Conservation (phyloP, 1,139 yeast genomes). For the Candida sp. region DNA sequence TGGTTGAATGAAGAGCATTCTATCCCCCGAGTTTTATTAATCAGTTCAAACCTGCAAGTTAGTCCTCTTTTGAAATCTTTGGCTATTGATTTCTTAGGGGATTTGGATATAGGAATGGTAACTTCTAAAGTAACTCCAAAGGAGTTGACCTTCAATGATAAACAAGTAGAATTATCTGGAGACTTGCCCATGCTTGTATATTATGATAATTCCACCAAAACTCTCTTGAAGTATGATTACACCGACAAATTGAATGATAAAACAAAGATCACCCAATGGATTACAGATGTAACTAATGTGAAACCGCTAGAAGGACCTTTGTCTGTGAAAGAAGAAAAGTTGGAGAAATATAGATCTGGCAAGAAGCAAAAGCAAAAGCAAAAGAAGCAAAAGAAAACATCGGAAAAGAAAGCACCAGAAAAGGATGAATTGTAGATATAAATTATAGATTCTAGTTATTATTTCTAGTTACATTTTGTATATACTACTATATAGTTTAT, state of each 20-base stretch:
- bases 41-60: constrained; percentile 45
- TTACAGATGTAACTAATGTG: constrained; percentile 22
- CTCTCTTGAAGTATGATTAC: constrained; percentile 18
- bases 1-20: constrained; percentile 25
- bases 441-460: no score
- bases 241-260: constrained; percentile 28
- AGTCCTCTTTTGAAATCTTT: constrained; percentile 68
- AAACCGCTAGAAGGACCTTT: constrained; percentile 38
- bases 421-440: constrained; percentile 34
- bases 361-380: constrained; percentile 16
- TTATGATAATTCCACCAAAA: constrained; percentile 18
- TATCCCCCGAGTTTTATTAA: constrained; percentile 32
- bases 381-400: constrained; percentile 13
- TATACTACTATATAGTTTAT: no score
- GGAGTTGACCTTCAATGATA: constrained; percentile 16
- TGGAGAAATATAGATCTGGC: constrained; percentile 27
- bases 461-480: no score
- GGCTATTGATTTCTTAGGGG: constrained; percentile 65
- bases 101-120: constrained; percentile 28
- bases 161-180: constrained; percentile 18
- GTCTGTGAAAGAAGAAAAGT: constrained; percentile 31
- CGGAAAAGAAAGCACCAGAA: no score
- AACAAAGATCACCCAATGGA: constrained; percentile 31
- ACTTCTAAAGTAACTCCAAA: constrained; percentile 9
- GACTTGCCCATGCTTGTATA: constrained; percentile 29